These are phyloP conservation scores for Russula brevipes DNA, from an alignment of 768 basidiomycete species.

Conservation along the genomic window DNA sequence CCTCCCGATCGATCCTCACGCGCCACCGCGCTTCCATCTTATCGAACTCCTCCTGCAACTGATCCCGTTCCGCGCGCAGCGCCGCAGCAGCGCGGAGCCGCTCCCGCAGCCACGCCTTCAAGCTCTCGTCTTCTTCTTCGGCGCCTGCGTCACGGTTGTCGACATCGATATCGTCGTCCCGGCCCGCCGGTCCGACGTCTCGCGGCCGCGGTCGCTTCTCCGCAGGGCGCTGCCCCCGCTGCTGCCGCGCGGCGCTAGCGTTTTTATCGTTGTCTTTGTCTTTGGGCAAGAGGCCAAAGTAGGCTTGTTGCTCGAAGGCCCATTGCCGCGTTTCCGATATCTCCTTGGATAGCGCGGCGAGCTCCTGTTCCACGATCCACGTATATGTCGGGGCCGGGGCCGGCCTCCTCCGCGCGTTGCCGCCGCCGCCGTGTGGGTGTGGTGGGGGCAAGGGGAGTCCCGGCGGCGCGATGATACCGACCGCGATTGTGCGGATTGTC, in stretches of 20 bases:
- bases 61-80: slow-evolving; percentile 35
- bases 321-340: slow-evolving; percentile 56
- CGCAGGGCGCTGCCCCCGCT: not conserved
- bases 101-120: slow-evolving; percentile 8
- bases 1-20: slow-evolving; percentile 47
- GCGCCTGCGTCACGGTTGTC: not conserved
- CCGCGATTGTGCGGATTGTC: slow-evolving; percentile 15
- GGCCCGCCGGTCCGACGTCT: not conserved
- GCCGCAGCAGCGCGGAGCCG: slow-evolving; percentile 19
- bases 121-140: too few relatives aligned
- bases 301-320: slow-evolving; percentile 53
- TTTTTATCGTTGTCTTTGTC: not conserved
- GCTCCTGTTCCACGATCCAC: slow-evolving; percentile 51
- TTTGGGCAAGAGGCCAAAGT: slow-evolving; percentile 18
- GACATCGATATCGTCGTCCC: slow-evolving; percentile 6
- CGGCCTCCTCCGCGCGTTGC: slow-evolving; percentile 30
- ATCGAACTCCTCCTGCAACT: slow-evolving; percentile 50
- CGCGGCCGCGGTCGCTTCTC: not conserved
- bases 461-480: slow-evolving; percentile 4
- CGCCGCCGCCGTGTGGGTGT: not conserved
- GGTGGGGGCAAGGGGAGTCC: not conserved
- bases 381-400: slow-evolving; percentile 32
- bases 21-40: slow-evolving; percentile 51
- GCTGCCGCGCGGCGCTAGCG: not conserved
- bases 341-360: slow-evolving; percentile 39